Evolutionary conservation across 2,329 filamentous ascomycete species (phyloP).

Genomic region (Trichoderma sp.): DNA sequence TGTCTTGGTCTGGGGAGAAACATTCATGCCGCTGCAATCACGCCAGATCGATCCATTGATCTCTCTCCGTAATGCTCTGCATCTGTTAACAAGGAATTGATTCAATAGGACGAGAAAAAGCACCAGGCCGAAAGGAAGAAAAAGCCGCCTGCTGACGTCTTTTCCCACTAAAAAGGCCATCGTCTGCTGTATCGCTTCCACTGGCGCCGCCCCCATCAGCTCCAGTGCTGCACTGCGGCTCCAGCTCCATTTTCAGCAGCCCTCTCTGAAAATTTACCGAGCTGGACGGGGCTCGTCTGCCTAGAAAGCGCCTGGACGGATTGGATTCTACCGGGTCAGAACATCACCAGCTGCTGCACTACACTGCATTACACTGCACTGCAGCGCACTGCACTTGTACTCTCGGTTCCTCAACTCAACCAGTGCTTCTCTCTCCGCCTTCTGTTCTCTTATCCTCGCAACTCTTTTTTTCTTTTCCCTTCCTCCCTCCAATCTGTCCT

Average conservation of each 20-base stretch:
- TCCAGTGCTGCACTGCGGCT: background rate
- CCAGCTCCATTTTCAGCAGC: conserved; percentile 8
- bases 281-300: background rate
- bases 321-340: background rate
- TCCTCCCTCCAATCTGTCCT: background rate
- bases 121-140: background rate
- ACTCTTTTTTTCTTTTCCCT: background rate
- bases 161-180: background rate
- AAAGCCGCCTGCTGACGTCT: background rate
- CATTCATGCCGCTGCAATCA: background rate
- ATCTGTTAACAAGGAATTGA: background rate
- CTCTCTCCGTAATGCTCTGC: background rate
- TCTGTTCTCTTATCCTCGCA: background rate
- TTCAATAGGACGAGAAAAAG: background rate
- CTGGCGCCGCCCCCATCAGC: background rate
- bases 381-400: background rate
- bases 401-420: background rate
- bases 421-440: background rate
- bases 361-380: background rate
- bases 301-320: background rate
- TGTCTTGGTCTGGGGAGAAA: background rate
- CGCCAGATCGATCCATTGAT: background rate
- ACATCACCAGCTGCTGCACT: background rate
- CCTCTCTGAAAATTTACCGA: background rate
- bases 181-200: conserved; percentile 1